Conservation (phyloP, 192 early-diverging fungal genomes). For the Entophlyctis luteolus region DNA sequence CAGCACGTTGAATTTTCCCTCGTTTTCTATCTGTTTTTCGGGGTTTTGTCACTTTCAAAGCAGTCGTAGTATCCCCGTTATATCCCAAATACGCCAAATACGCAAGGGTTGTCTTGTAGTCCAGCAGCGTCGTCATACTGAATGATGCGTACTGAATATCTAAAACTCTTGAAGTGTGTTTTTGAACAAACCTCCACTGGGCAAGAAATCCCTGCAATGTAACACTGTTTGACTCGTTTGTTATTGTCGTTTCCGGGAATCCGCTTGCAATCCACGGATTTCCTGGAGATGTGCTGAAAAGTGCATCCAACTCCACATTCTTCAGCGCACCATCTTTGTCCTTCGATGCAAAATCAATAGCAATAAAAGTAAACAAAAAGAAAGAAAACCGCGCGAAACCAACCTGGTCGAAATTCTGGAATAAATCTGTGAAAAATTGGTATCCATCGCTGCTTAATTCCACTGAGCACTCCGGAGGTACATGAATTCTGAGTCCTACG, state of each 20-base stretch:
- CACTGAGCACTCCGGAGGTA: constrained; percentile 84
- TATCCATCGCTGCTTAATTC: constrained; percentile 92
- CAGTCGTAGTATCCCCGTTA: constrained; percentile 82
- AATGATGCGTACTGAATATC: neutral
- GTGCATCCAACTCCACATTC: constrained; percentile 70
- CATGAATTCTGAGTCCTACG: constrained; percentile 62
- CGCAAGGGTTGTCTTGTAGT: constrained; percentile 81
- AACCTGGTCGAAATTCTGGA: constrained; percentile 88
- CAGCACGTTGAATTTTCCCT: constrained; percentile 81
- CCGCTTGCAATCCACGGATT: constrained; percentile 88
- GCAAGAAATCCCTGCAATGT: constrained; percentile 95
- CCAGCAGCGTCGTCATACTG: constrained; percentile 93
- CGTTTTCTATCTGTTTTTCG: constrained; percentile 69
- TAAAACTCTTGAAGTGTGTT: neutral
- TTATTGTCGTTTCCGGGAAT: constrained; percentile 87
- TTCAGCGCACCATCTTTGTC: constrained; percentile 97
- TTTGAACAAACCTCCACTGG: constrained; percentile 81
- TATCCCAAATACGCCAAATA: constrained; percentile 97
- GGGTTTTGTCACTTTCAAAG: constrained; percentile 74
- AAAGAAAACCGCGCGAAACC: neutral
- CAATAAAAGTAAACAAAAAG: neutral
- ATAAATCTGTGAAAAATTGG: constrained; percentile 91
- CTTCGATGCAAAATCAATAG: constrained; percentile 38
- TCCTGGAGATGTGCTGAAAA: constrained; percentile 86
- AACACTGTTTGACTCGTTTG: constrained; percentile 78